These are phyloP conservation scores for Leersia perrieri DNA, from an alignment of 176 grass and related monocot genomes.

Conservation along the genomic window DNA sequence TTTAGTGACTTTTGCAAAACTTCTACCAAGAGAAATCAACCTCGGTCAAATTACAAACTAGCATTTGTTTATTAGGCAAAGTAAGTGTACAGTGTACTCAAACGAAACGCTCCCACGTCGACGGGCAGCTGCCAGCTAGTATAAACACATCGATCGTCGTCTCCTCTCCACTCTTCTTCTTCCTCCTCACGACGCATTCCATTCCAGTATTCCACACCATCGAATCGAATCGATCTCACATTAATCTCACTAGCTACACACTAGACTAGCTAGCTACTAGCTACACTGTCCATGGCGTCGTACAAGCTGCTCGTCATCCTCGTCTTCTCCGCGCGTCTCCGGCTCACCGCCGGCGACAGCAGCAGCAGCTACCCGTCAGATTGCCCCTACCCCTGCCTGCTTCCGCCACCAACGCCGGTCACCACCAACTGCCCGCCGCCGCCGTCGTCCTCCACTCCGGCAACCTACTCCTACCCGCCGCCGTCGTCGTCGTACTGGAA, in stretches of 20 bases:
- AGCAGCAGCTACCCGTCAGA: constrained; percentile 42
- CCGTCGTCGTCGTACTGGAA: constrained; percentile 42
- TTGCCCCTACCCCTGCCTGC: constrained; percentile 73
- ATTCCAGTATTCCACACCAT: neutral
- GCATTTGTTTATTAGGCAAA: neutral
- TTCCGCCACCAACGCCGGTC: constrained; percentile 44
- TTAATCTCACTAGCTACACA: too few species aligned
- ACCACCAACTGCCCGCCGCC: constrained; percentile 49
- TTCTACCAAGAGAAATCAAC: neutral
- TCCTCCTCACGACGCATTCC: neutral
- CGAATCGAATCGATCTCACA: too few species aligned
- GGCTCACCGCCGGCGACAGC: constrained; percentile 1
- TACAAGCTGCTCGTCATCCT: constrained; percentile 22
- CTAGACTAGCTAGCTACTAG: too few species aligned
- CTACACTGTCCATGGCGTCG: constrained; percentile 4
- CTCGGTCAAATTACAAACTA: neutral
- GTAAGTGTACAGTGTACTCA: neutral
- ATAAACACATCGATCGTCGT: neutral
- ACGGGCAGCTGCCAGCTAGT: neutral
- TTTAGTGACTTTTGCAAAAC: too few species aligned
- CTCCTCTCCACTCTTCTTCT: neutral
- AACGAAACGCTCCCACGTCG: neutral
- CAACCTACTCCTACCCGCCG: neutral
- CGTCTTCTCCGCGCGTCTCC: constrained; percentile 11
- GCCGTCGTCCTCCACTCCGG: neutral